Conservation (phyloP, 257 asterid species). For the Forsythia suspensa region DNA sequence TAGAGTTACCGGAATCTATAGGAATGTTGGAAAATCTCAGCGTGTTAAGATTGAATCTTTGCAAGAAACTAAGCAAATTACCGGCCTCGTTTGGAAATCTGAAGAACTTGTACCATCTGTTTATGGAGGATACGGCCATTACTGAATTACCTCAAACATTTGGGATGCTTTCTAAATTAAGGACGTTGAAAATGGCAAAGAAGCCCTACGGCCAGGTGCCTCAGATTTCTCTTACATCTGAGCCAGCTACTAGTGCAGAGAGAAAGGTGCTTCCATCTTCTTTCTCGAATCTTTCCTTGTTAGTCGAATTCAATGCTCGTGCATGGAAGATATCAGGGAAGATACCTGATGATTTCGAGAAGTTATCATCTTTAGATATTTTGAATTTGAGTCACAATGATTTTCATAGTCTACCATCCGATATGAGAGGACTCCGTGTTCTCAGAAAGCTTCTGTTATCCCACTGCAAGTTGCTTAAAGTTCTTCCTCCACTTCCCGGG, state of each 20-base stretch:
- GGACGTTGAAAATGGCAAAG: constrained; percentile 26
- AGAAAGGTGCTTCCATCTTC: constrained; percentile 31
- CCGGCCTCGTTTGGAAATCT: constrained; percentile 28
- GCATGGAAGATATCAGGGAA: constrained; percentile 36
- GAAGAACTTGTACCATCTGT: constrained; percentile 29
- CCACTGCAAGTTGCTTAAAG: constrained; percentile 27
- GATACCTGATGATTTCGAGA: constrained; percentile 31
- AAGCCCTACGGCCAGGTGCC: neutral
- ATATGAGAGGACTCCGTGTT: constrained; percentile 22
- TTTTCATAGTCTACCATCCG: constrained; percentile 29
- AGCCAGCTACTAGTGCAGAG: neutral
- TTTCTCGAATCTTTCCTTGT: constrained; percentile 28
- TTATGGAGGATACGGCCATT: constrained; percentile 25
- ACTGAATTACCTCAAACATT: constrained; percentile 34
- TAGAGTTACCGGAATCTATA: constrained; percentile 29
- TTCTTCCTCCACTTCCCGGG: constrained; percentile 29
- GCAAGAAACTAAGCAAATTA: constrained; percentile 22
- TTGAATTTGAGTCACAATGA: constrained; percentile 28
- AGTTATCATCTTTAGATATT: constrained; percentile 21
- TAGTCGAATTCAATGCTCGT: constrained; percentile 29
- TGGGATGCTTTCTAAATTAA: constrained; percentile 30
- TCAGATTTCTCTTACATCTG: neutral
- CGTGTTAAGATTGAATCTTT: constrained; percentile 9
- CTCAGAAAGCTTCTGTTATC: constrained; percentile 19
- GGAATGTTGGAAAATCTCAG: constrained; percentile 25